phyloP scores from a whole-genome alignment of 2,329 filamentous ascomycete species.

The Sordariomycetes sp. region DNA sequence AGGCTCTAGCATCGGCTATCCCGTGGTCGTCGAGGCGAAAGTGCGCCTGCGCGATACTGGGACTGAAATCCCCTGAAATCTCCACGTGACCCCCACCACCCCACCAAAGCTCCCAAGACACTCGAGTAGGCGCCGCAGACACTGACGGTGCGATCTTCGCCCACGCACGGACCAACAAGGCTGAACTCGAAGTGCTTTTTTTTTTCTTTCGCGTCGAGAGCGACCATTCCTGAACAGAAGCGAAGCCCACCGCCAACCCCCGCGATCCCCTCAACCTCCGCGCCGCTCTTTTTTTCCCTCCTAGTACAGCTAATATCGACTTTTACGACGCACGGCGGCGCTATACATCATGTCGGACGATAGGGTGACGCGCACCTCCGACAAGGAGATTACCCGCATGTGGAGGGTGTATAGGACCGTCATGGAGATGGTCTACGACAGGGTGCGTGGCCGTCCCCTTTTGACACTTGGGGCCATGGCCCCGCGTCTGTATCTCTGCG shows the following conservation, averaged over 20 bases:
- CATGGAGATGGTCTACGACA: conserved; percentile 87
- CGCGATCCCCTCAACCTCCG: neutral
- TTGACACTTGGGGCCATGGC: neutral
- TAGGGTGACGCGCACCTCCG: conserved; percentile 22
- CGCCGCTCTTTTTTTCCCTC: neutral
- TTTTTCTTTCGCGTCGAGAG: neutral
- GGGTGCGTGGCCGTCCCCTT: conserved; percentile 45
- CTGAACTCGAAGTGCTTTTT: neutral
- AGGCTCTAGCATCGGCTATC: too few relatives aligned
- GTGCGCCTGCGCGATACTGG: too few relatives aligned
- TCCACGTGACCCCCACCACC: neutral
- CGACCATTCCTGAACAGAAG: conserved; percentile 2
- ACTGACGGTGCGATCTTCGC: too few relatives aligned
- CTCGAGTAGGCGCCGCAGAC: neutral
- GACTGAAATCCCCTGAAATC: neutral
- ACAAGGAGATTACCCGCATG: conserved; percentile 48
- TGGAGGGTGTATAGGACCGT: conserved; percentile 92
- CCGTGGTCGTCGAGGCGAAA: too few relatives aligned
- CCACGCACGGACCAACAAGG: conserved; percentile 3
- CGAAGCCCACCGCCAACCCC: conserved; percentile 3
- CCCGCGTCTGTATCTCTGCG: neutral
- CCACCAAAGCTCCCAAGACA: neutral
- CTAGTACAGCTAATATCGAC: neutral
- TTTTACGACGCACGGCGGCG: neutral
- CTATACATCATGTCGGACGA: conserved; percentile 25